Conservation (phyloP, 1,284 basidiomycete genomes). For the Porphyrellus sp. region DNA sequence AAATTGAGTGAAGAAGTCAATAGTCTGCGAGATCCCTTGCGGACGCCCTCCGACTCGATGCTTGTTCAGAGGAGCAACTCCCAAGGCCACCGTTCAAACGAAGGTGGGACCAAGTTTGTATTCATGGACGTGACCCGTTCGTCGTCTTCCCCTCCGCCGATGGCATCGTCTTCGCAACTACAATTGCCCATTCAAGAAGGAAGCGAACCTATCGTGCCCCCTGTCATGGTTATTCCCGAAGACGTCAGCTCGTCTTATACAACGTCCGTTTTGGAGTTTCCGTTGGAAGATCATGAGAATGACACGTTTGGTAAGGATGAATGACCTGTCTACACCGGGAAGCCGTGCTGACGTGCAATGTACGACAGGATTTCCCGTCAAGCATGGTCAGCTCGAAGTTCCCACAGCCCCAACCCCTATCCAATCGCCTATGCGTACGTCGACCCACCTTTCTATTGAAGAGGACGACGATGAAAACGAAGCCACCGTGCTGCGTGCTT, state of each 20-base stretch:
- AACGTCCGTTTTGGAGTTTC: slow-evolving; percentile 46
- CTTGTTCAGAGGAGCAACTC: slow-evolving; percentile 7
- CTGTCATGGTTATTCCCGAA: slow-evolving; percentile 51
- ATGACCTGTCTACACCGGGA: slow-evolving; percentile 8
- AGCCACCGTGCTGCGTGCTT: slow-evolving; percentile 7
- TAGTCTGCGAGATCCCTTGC: slow-evolving; percentile 30
- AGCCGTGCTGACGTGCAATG: slow-evolving; percentile 8
- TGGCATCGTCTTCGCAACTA: slow-evolving; percentile 6
- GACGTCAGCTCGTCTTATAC: slow-evolving; percentile 60
- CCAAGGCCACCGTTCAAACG: slow-evolving; percentile 3
- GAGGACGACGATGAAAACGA: slow-evolving; percentile 15
- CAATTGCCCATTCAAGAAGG: slow-evolving; percentile 13
- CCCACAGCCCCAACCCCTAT: slow-evolving; percentile 13
- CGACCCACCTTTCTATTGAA: slow-evolving; percentile 26
- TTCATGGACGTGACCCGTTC: slow-evolving; percentile 29
- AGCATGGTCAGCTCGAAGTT: slow-evolving; percentile 18
- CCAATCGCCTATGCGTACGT: slow-evolving; percentile 17
- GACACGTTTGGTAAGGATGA: slow-evolving; percentile 45
- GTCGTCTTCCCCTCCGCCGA: slow-evolving; percentile 16
- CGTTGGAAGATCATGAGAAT: slow-evolving; percentile 40
- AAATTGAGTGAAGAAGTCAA: slow-evolving; percentile 61
- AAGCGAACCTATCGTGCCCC: slow-evolving; percentile 32
- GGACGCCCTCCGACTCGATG: slow-evolving; percentile 12
- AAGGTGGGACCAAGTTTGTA: slow-evolving; percentile 14
- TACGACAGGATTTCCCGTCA: slow-evolving; percentile 26